Conservation (phyloP, 192 early-diverging fungal species). For the Chytriomyces confervae region DNA sequence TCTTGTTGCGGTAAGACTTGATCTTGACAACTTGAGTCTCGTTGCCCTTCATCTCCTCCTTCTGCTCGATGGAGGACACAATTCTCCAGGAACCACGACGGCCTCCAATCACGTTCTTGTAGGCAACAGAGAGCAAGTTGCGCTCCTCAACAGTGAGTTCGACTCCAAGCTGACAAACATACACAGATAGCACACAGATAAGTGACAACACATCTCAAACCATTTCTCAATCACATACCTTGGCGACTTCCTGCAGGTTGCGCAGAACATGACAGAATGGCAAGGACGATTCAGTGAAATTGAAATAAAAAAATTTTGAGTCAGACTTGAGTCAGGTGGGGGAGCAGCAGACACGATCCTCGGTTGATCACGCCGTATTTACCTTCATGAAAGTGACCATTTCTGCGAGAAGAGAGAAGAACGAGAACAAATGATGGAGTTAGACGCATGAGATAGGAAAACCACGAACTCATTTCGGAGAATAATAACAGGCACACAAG, state of each 20-base stretch:
- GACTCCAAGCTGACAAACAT: constrained; percentile 75
- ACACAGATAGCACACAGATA: constrained; percentile 62
- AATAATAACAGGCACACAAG: constrained; percentile 3
- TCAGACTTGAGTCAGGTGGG: neutral
- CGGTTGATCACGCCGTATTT: neutral
- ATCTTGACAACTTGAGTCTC: constrained; percentile 88
- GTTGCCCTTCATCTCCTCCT: constrained; percentile 96
- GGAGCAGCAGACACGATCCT: neutral
- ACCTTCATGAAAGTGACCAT: constrained; percentile 88
- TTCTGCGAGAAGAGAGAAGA: constrained; percentile 57
- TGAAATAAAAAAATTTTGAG: constrained; percentile 24
- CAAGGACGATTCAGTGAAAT: neutral
- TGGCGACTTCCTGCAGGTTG: constrained; percentile 68
- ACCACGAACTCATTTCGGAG: neutral
- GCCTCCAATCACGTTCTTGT: constrained; percentile 99
- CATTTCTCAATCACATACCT: constrained; percentile 62
- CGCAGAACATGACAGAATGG: constrained; percentile 10
- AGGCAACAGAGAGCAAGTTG: constrained; percentile 97
- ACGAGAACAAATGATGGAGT: constrained; percentile 13
- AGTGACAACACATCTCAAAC: neutral
- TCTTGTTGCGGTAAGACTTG: constrained; percentile 92
- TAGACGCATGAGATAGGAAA: neutral
- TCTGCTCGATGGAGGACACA: constrained; percentile 99
- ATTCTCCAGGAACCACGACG: constrained; percentile 99
- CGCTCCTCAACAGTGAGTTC: constrained; percentile 98